Evolutionary conservation across 1,284 basidiomycete species (phyloP).

Genomic region (Papiliotrema flavescens): DNA sequence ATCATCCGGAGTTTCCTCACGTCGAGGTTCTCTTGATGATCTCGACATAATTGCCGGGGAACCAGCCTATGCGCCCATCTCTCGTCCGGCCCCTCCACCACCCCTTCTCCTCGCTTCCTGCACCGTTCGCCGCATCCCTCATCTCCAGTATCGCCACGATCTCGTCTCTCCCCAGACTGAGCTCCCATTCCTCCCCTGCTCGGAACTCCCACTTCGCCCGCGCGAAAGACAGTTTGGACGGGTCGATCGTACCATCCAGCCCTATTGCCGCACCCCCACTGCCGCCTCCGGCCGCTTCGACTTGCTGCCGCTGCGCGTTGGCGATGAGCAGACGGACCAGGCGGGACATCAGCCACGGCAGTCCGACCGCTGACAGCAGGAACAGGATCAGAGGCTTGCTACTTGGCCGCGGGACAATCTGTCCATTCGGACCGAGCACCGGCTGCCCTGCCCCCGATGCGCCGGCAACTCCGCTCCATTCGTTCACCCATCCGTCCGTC

Average conservation of each 20-base stretch:
- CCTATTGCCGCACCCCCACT: constrained; percentile 20
- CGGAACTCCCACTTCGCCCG: constrained; percentile 79
- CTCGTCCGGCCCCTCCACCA: constrained; percentile 97
- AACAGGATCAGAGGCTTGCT: constrained; percentile 92
- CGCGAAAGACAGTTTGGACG: constrained; percentile 73
- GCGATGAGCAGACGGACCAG: constrained; percentile 79
- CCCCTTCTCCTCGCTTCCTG: constrained; percentile 68
- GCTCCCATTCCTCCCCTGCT: constrained; percentile 69
- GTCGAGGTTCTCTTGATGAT: constrained; percentile 4
- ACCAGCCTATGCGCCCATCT: constrained; percentile 94
- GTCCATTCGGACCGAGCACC: neutral
- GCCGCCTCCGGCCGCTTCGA: constrained; percentile 6
- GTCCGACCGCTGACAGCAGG: constrained; percentile 88
- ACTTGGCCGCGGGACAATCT: constrained; percentile 54
- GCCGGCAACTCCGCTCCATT: constrained; percentile 35
- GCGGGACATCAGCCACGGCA: constrained; percentile 91
- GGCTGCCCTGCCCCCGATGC: constrained; percentile 3
- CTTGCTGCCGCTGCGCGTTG: constrained; percentile 49
- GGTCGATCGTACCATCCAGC: constrained; percentile 50
- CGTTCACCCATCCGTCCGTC: constrained; percentile 46
- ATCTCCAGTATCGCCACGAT: constrained; percentile 91
- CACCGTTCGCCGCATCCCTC: constrained; percentile 57
- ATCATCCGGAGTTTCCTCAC: too few relatives aligned
- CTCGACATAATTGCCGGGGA: constrained; percentile 77
- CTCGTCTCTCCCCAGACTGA: constrained; percentile 81